Evolutionary conservation across 2,329 filamentous ascomycete genomes (phyloP), one percentile per base, ranked within the genome.

Genomic region (Dendryphion nanum): DNA sequence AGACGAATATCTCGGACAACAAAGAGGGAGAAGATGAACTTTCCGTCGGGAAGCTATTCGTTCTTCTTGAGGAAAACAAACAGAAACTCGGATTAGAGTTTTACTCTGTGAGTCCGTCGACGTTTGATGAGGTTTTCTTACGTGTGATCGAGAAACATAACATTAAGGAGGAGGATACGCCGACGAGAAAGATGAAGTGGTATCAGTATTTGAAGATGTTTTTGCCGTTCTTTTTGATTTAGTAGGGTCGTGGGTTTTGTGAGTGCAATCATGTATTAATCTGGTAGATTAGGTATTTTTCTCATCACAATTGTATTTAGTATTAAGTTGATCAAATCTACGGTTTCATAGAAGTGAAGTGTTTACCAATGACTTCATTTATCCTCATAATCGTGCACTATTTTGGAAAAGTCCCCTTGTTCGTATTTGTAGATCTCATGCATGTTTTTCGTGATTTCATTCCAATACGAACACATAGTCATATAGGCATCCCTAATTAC

Each of bases 81-180:
- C 70, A 79, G 14, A 62, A 65, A 3, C 64, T 94, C 16, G 85
- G 85, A 0, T 77, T 95, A 30, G 83, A 86, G 58, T 86, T 91
- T 64, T 95, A 90, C 65, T 87, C 84, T 36, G 86, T 94, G 47
- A 86, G 80, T 44, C 85, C 86, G 23, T 89, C 87, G 15, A 93
- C 86, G 13, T 69, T 95, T 30, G 89, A 95, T 58, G 86, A 95
- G 67, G 88, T 95, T 0, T 95, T 95, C 64, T 65, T 95, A 63
- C 79, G 76, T 30, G 90, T 95, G 57, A 87, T 95, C 0, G 81
- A 82, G 4, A 53, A 47, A 37, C 47, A 55, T 34, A 38, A 50
- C 23, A 40, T 55, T 12, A 37, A 37, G 7, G 53, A 55, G 40
- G 50, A 54, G 38, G 43, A 44, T 40, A 20, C 18, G 7, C 38